Conservation (phyloP, 306 rosid species). For the Castanea mollissima region DNA sequence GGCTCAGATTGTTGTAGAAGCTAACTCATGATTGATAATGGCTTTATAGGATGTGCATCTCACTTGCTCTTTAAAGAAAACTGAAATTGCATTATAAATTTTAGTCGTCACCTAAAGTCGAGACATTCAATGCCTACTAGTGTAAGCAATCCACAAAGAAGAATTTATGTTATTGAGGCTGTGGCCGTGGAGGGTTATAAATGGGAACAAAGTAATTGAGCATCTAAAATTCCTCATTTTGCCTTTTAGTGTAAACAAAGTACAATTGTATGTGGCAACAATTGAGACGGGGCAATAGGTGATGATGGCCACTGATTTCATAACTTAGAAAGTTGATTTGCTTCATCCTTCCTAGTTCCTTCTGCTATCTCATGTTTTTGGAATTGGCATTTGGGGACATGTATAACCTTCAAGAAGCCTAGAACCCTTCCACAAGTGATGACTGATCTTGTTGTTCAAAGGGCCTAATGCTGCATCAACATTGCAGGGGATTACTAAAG, state of each 20-base stretch:
- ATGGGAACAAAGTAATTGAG: too few species aligned
- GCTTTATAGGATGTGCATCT: too few species aligned
- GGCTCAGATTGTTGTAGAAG: too few species aligned
- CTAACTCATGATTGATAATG: too few species aligned
- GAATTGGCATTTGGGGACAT: neutral
- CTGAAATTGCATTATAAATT: too few species aligned
- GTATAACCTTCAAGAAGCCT: too few species aligned
- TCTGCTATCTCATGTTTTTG: neutral
- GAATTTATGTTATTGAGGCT: neutral
- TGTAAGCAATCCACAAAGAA: neutral
- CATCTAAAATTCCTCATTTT: neutral
- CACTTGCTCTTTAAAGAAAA: neutral
- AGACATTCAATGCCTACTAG: neutral
- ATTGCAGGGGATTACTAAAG: too few species aligned
- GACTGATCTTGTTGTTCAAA: too few species aligned
- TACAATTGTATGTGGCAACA: neutral
- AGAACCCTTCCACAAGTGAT: too few species aligned
- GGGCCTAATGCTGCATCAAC: too few species aligned
- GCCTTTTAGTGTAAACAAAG: neutral
- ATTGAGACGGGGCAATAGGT: neutral
- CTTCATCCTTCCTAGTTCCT: neutral
- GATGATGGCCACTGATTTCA: neutral
- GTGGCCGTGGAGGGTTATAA: neutral
- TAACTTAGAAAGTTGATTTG: neutral
- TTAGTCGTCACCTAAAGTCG: too few species aligned